Evolutionary conservation across 805 yeast species (phyloP), one percentile per base, ranked within the genome.

Genomic region (Pichia nanzhaoensis): DNA sequence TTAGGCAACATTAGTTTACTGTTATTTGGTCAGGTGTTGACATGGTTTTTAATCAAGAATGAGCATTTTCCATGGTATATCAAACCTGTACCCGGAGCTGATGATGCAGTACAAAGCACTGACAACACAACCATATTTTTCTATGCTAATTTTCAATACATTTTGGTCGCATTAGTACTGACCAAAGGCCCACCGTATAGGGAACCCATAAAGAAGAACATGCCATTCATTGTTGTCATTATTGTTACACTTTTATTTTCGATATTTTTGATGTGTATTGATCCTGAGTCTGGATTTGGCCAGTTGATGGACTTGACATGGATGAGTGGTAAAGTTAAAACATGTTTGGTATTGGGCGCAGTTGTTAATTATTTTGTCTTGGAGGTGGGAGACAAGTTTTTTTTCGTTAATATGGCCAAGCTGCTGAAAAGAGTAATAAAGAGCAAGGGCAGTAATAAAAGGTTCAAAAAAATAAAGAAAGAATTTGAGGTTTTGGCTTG

Each of bases 111-210:
- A 10, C 75, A 82, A 57, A 82, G 93, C 24, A 78, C 95, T 0
- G 99, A 93, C 60, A 93, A 95, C 61, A 89, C 98, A 0, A 78
- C 84, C 0, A 66, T 93, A 47, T 93, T 93, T 63, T 74, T 80
- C 39, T 80, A 76, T 55, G 76, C 95, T 4, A 87, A 89, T 57
- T 84, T 85, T 68, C 98, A 93, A 68, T 93, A 93, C 63, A 84
- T 95, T 40, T 66, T 88, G 46, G 74, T 80, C 44, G 96, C 97
- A 0, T 66, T 87, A 27, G 77, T 89, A n/a, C 68, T 93, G 48
- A 84, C 95, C 17, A 85, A 78, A 12, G 99, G 99, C 0, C 90
- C 93, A 8, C 99, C 99, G 18, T 93, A 88, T 63, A 73, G 99
- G 46, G 83, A 86, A 57, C 81, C 90, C 1, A 76, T 82, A 54